These are phyloP conservation scores for Magnolia kwangsiensis DNA, from an alignment of 164 flowering plant species.

Conservation along the genomic window DNA sequence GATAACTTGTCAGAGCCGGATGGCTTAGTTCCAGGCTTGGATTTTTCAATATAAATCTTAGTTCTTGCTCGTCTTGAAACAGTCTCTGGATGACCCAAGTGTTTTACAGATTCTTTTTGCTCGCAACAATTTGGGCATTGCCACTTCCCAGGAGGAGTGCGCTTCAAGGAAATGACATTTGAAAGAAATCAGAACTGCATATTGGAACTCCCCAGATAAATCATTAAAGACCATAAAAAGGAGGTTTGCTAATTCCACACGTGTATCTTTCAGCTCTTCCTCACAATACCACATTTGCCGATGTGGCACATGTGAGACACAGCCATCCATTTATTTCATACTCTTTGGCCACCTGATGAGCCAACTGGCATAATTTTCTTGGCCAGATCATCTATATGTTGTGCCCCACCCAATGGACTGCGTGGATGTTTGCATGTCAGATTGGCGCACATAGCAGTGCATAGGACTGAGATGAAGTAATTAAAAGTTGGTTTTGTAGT, in stretches of 20 bases:
- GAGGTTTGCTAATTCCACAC: background rate
- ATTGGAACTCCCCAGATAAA: background rate
- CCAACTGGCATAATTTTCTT: background rate
- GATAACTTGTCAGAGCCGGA: conserved; percentile 41
- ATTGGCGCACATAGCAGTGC: background rate
- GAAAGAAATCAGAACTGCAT: conserved; percentile 1
- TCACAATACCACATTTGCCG: background rate
- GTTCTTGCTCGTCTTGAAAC: conserved; percentile 62
- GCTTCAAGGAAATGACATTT: conserved; percentile 36
- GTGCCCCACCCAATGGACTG: background rate
- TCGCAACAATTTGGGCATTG: conserved; percentile 70
- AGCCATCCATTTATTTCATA: background rate
- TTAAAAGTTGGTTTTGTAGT: background rate
- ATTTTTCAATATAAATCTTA: conserved; percentile 35
- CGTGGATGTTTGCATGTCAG: background rate
- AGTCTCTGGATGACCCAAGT: conserved; percentile 36
- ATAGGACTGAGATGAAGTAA: background rate
- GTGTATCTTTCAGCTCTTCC: background rate
- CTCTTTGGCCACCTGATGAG: background rate
- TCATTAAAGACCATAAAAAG: background rate
- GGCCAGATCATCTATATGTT: background rate
- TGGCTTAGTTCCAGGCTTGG: conserved; percentile 37
- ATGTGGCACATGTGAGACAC: background rate
- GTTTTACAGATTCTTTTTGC: conserved; percentile 38
- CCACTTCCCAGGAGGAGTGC: conserved; percentile 88